Conservation (phyloP, 495 filamentous ascomycete genomes). For the Beverwykella pulmonaria region DNA sequence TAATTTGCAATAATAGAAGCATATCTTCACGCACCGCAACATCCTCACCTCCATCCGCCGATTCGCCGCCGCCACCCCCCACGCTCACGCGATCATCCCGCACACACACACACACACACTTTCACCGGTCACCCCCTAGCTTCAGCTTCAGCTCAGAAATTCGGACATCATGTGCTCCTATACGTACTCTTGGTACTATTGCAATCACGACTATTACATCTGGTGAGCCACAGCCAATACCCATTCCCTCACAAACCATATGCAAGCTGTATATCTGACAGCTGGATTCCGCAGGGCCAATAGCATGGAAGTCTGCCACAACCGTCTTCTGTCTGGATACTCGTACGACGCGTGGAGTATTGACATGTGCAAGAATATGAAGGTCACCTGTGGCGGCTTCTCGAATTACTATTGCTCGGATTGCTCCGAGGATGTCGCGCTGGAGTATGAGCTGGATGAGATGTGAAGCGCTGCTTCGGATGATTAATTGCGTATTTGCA, state of each 20-base stretch:
- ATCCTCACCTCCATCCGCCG: neutral
- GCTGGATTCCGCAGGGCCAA: conserved; percentile 25
- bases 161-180: conserved; percentile 39
- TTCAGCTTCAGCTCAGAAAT: neutral
- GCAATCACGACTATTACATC: conserved; percentile 46
- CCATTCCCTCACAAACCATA: neutral
- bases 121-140: neutral
- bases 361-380: conserved; percentile 47
- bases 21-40: neutral
- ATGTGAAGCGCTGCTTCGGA: conserved; percentile 24
- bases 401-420: conserved; percentile 44
- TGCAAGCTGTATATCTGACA: neutral
- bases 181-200: conserved; percentile 46
- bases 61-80: neutral
- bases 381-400: conserved; percentile 42
- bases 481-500: no score
- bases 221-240: conserved; percentile 26
- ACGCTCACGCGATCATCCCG: neutral
- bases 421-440: conserved; percentile 40
- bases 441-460: conserved; percentile 43
- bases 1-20: neutral
- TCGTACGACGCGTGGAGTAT: conserved; percentile 46
- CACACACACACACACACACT: no score
- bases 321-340: conserved; percentile 42
- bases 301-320: conserved; percentile 41